phyloP scores from a whole-genome alignment of 1,139 yeast species.

The Saccharomyces hybrid region DNA sequence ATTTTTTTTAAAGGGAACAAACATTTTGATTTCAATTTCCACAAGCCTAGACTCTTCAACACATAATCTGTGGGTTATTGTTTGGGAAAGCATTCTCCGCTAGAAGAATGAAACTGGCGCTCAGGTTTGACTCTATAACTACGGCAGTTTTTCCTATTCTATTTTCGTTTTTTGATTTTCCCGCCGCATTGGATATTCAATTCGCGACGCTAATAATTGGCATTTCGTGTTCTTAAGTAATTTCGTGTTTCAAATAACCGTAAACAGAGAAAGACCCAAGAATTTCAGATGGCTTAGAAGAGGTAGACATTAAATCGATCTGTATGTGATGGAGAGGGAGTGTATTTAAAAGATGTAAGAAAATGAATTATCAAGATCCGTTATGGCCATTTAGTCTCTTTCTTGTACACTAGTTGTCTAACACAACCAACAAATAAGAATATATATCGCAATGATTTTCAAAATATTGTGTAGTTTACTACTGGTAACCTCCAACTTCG shows the following conservation, averaged over 20 bases:
- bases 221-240: constrained; percentile 1
- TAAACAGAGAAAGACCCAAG: background rate
- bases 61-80: background rate
- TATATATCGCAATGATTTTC: background rate
- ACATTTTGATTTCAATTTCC: background rate
- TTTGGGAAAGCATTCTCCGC: background rate
- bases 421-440: background rate
- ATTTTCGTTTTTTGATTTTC: constrained; percentile 1
- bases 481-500: background rate
- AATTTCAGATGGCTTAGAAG: constrained; percentile 1
- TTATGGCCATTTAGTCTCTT: background rate
- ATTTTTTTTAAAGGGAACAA: background rate
- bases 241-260: constrained; percentile 2
- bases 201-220: background rate
- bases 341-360: background rate
- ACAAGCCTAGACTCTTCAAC: background rate
- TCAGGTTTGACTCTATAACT: background rate
- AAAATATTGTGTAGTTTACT: background rate
- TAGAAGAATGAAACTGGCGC: background rate
- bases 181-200: background rate
- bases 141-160: background rate
- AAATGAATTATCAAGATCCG: background rate
- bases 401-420: background rate
- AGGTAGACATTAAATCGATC: background rate
- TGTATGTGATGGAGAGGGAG: background rate